Evolutionary conservation across 2,329 filamentous ascomycete species (phyloP), one percentile per base, ranked within the genome.

Genomic region (Aureobasidium sp.): DNA sequence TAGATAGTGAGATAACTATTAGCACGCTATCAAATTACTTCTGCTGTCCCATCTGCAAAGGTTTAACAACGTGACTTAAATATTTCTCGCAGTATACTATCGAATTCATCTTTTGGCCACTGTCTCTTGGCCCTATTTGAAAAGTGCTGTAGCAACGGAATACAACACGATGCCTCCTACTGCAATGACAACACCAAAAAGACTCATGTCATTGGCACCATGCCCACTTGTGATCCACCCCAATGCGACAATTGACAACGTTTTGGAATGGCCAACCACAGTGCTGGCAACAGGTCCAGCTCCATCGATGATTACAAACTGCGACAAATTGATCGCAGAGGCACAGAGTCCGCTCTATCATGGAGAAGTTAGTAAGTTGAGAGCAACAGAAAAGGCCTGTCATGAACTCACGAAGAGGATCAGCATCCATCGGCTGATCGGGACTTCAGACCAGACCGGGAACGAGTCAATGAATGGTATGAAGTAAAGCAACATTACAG

Each of bases 401-500:
- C 15, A 20, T 24, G 3, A 29, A 68, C 80, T 70, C 72, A 85
- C 84, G 74, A 86, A 77, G 26, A 80, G 53, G 48, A 88, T 84
- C 79, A 87, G 57, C 10, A 59, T 39, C 68, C 69, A 71, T 5
- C 63, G 65, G 3, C 36, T 59, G 7, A 51, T 76, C 2, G 78
- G 76, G 1, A 86, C 79, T 36, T 79, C 75, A 13, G 70, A 73
- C 80, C 82, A 84, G 15, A 77, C 76, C 3, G 85, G 85, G 67
- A 87, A 83, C 15, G 78, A 81, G 67, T 89, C 86, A 26, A 84
- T 76, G 68, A 87, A 87, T 0, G 85, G 86, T 64, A 88, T 86
- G 37, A 82, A 80, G 68, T 87, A 87, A 41, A 88, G 79, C 60
- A 89, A 78, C 65, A 87, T 72, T 64, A 86, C 78, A 1, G 82